Evolutionary conservation across 2,329 filamentous ascomycete species (phyloP).

Genomic region (Diaporthe ilicicola): DNA sequence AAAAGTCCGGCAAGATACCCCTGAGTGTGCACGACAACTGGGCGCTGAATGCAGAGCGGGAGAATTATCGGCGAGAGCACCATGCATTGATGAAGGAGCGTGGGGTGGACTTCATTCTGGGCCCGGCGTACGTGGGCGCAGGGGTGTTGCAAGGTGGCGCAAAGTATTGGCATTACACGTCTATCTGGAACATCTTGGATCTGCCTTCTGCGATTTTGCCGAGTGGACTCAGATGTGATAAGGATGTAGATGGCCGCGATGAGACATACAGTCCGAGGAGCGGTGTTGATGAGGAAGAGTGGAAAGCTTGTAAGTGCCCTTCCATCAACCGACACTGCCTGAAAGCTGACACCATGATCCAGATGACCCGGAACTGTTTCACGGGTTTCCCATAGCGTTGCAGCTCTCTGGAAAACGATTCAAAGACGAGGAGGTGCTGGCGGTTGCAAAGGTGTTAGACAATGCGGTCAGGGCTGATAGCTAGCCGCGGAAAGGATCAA

Average conservation of each 20-base stretch:
- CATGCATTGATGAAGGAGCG: conserved; percentile 29
- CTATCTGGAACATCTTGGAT: conserved; percentile 38
- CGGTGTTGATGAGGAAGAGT: conserved; percentile 26
- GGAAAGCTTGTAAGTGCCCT: conserved; percentile 25
- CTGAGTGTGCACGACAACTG: conserved; percentile 29
- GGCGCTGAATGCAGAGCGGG: conserved; percentile 20
- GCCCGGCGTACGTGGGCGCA: conserved; percentile 30
- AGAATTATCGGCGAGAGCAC: conserved; percentile 31
- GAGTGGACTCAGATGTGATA: conserved; percentile 30
- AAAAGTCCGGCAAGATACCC: conserved; percentile 10
- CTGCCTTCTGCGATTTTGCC: conserved; percentile 35
- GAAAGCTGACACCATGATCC: background rate
- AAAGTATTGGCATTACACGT: conserved; percentile 36
- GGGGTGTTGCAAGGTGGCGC: conserved; percentile 31
- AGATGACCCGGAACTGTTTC: conserved; percentile 32
- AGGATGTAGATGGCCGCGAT: conserved; percentile 20
- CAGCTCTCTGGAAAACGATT: conserved; percentile 31
- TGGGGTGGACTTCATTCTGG: conserved; percentile 33
- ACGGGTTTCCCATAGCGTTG: conserved; percentile 32
- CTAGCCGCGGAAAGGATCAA: background rate
- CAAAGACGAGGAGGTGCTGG: conserved; percentile 31
- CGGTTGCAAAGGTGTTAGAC: conserved; percentile 25
- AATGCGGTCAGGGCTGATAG: conserved; percentile 13
- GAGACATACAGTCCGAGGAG: conserved; percentile 21
- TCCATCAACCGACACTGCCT: background rate